These are phyloP conservation scores for Metarhizium robertsii DNA, from an alignment of 2,329 filamentous ascomycete species.

Conservation along the genomic window DNA sequence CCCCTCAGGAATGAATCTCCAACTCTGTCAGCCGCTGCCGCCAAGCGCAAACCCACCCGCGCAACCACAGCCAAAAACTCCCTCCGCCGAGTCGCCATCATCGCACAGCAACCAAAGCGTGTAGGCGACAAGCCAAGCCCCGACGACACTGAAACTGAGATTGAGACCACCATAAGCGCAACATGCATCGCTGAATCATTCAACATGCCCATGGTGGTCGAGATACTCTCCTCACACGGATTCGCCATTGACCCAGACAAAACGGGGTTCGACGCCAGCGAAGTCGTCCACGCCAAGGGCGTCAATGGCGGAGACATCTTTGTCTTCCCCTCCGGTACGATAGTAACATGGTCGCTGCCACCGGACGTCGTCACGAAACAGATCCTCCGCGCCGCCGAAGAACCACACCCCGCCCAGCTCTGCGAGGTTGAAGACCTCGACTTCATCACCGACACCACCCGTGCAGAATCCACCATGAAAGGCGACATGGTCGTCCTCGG, in stretches of 20 bases:
- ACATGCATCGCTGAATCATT: constrained; percentile 56
- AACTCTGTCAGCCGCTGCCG: constrained; percentile 7
- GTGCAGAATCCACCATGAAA: constrained; percentile 67
- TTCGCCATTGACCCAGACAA: constrained; percentile 54
- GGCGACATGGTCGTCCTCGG: constrained; percentile 87
- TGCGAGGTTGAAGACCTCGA: constrained; percentile 87
- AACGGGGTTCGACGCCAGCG: constrained; percentile 49
- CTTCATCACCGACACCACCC: constrained; percentile 64
- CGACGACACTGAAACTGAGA: constrained; percentile 20
- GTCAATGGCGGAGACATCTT: constrained; percentile 76
- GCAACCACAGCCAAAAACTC: constrained; percentile 55
- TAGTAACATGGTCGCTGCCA: constrained; percentile 85
- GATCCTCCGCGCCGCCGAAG: constrained; percentile 66
- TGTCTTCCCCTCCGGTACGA: constrained; percentile 87
- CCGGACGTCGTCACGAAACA: constrained; percentile 66
- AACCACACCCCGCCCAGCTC: constrained; percentile 56
- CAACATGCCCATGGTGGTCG: constrained; percentile 50
- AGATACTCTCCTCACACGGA: constrained; percentile 48
- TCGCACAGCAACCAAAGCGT: constrained; percentile 57
- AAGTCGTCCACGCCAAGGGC: constrained; percentile 54
- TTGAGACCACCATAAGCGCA: constrained; percentile 42
- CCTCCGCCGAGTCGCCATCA: constrained; percentile 74
- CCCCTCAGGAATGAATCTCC: constrained; percentile 10
- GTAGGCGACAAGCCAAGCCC: constrained; percentile 20
- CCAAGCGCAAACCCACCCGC: constrained; percentile 38